Evolutionary conservation across 345 rosid species (phyloP).

Genomic region (Conringia planisiliqua): DNA sequence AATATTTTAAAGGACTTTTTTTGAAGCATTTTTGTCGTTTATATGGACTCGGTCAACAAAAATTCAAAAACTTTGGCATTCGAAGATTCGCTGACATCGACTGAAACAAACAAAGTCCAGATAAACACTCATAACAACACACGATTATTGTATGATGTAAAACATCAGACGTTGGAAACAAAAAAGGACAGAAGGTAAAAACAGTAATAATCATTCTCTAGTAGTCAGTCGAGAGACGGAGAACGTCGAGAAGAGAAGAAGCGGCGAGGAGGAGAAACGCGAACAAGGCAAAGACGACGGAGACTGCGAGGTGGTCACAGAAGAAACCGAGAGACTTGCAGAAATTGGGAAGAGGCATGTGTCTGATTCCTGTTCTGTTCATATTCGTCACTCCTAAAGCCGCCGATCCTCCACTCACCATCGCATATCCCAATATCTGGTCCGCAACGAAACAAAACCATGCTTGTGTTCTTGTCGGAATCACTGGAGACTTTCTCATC

Average conservation of each 20-base stretch:
- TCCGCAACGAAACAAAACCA: constrained; percentile 72
- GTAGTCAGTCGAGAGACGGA: constrained; percentile 42
- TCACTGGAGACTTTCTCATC: constrained; percentile 41
- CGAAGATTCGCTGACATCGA: constrained; percentile 24
- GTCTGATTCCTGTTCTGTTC: constrained; percentile 77
- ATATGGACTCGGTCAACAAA: constrained; percentile 23
- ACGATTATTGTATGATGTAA: background rate
- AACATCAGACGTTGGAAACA: background rate
- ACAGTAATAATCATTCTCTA: background rate
- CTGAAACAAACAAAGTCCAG: constrained; percentile 15
- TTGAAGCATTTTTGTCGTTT: background rate
- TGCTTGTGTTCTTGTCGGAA: constrained; percentile 61
- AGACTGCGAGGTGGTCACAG: constrained; percentile 66
- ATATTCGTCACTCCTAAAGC: constrained; percentile 75
- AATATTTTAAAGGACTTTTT: too few relatives aligned
- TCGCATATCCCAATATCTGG: constrained; percentile 70
- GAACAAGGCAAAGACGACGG: constrained; percentile 66
- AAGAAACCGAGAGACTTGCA: constrained; percentile 67
- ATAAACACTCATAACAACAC: background rate
- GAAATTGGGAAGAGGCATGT: constrained; percentile 69
- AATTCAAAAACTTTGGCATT: constrained; percentile 10
- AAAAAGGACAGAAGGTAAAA: background rate
- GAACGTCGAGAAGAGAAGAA: constrained; percentile 54
- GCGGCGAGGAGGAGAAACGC: constrained; percentile 57
- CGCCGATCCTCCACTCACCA: constrained; percentile 80